phyloP scores from a whole-genome alignment of 2,329 filamentous ascomycete genomes.

The Setomelanomma holmii region DNA sequence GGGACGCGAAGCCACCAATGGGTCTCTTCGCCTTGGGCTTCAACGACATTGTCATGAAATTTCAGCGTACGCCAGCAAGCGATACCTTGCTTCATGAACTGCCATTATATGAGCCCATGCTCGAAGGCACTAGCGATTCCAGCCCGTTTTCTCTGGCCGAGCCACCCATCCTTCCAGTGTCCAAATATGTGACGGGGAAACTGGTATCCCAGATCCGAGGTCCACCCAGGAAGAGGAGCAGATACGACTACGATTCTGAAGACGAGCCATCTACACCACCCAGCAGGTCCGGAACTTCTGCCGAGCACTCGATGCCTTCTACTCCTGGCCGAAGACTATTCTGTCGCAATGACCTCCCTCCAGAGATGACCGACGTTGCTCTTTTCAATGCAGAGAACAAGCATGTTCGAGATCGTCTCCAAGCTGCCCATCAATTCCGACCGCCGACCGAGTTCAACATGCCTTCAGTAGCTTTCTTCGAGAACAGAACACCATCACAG shows the following conservation, averaged over 20 bases:
- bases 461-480: slow-evolving; percentile 90
- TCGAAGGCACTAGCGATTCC: slow-evolving; percentile 41
- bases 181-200: slow-evolving; percentile 83
- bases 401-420: slow-evolving; percentile 84
- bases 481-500: slow-evolving; percentile 83
- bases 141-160: slow-evolving; percentile 43
- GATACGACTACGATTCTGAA: slow-evolving; percentile 82
- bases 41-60: slow-evolving; percentile 80
- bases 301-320: slow-evolving; percentile 51
- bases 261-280: slow-evolving; percentile 58
- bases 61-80: slow-evolving; percentile 75
- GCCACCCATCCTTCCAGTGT: slow-evolving; percentile 77
- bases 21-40: slow-evolving; percentile 83
- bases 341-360: slow-evolving; percentile 61
- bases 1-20: slow-evolving; percentile 65
- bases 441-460: slow-evolving; percentile 91
- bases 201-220: slow-evolving; percentile 72
- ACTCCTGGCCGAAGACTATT: slow-evolving; percentile 50
- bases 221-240: slow-evolving; percentile 76
- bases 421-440: slow-evolving; percentile 90
- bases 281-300: slow-evolving; percentile 49
- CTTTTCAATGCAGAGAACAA: slow-evolving; percentile 91
- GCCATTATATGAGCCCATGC: slow-evolving; percentile 71
- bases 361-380: slow-evolving; percentile 78
- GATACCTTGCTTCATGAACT: slow-evolving; percentile 82